Evolutionary conservation across 2,329 filamentous ascomycete genomes (phyloP), one percentile per base, ranked within the genome.

Genomic region (Biscogniauxia mediterranea): DNA sequence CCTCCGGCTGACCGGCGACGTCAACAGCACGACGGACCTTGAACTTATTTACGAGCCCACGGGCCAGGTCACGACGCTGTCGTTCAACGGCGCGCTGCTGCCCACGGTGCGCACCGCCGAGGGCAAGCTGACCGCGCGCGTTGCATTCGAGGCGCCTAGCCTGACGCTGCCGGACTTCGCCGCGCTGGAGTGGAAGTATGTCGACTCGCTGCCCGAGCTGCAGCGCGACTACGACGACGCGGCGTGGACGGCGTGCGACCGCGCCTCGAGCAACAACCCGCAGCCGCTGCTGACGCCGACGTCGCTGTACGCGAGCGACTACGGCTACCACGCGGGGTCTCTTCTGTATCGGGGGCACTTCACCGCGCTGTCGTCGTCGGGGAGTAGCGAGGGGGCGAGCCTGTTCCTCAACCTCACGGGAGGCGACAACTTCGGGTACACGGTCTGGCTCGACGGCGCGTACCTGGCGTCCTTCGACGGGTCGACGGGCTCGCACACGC

Each of bases 131-230:
- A 53, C 57, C 15, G 61, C 62, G 13, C 61, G 54, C 7, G 28
- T 69, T 25, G 28, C 56, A 1, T 67, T 68, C 56, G 52, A 54
- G 23, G 13, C 53, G 5, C 63, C 64, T 1, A 21, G 26, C 0
- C 63, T 90, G 49, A 68, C 38, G 1, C 55, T 92, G 0, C 89
- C 89, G 0, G 76, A 84, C 17, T 78, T 93, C 2, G 78, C 79
- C 17, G 71, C 77, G 0, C 73, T 91, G 13, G 74, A 82, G 1
- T 94, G 91, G 91, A 87, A 86, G 70, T 86, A 85, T 58, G 69
- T 91, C 20, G 85, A 94, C 73, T 85, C 84, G 0, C 83, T 95
- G 0, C 91, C 91, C 0, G 91, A 95, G 71, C 78, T 91, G 8
- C 74, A 82, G 54, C 63, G 79, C 0, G 74, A 74, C 2, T 94